phyloP scores from a whole-genome alignment of 2,329 filamentous ascomycete genomes.

The Chalaropsis ovoidea region DNA sequence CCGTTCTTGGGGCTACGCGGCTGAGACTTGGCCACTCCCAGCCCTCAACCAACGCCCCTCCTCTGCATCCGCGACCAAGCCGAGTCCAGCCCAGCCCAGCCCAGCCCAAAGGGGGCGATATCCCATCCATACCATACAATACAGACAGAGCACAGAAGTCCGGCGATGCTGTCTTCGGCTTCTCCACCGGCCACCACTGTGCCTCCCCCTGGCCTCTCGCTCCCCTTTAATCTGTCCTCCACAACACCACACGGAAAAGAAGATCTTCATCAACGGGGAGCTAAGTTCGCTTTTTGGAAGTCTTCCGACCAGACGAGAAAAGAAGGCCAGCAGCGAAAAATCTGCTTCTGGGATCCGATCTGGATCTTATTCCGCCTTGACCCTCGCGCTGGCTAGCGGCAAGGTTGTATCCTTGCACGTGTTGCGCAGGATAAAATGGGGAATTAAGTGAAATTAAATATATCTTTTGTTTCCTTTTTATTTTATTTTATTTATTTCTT shows the following conservation, averaged over 20 bases:
- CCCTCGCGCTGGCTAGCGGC: slow-evolving; percentile 10
- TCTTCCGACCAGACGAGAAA: neutral
- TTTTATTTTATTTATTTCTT: neutral
- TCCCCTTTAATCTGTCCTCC: neutral
- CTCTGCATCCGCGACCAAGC: no score
- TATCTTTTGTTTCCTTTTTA: neutral
- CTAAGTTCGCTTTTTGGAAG: neutral
- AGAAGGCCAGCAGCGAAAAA: neutral
- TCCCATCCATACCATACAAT: no score
- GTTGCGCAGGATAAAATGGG: neutral
- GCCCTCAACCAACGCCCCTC: no score
- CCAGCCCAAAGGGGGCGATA: no score
- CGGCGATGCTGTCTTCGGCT: no score
- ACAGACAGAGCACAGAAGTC: no score
- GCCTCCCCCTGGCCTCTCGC: neutral
- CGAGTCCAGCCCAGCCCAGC: no score
- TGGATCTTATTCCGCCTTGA: slow-evolving; percentile 14
- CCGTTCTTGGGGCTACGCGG: no score
- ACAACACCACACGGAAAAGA: neutral
- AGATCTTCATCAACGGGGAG: slow-evolving; percentile 5
- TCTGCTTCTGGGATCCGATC: neutral
- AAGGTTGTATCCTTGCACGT: slow-evolving; percentile 9
- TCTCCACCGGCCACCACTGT: no score
- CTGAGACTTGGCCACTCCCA: no score
- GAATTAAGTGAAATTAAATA: neutral